Conservation (phyloP, 148 eudicot genomes). For the Chenopodium quinoa region DNA sequence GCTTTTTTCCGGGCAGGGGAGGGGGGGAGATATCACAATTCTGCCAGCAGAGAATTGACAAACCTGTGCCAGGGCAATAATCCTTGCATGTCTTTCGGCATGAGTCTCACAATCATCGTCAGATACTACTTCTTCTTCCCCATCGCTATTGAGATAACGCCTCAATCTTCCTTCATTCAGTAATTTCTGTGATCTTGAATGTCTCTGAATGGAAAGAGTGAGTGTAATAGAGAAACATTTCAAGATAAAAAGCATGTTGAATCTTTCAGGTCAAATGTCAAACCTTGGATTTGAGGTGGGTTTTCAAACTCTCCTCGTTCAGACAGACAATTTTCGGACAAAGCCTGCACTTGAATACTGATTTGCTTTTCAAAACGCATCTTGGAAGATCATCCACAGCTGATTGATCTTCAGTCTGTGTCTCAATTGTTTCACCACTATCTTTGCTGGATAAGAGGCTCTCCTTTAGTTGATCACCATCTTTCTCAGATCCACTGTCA, state of each 20-base stretch:
- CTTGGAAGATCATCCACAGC: constrained; percentile 32
- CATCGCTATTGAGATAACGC: constrained; percentile 77
- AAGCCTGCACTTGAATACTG: constrained; percentile 82
- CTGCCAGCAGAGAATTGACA: constrained; percentile 11
- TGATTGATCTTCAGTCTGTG: constrained; percentile 32
- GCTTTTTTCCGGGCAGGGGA: background rate
- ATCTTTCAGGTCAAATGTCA: background rate
- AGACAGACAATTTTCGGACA: constrained; percentile 93
- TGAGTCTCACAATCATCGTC: constrained; percentile 70
- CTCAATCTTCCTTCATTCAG: constrained; percentile 72
- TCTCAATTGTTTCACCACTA: constrained; percentile 17
- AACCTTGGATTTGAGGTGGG: constrained; percentile 90
- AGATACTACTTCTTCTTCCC: constrained; percentile 51
- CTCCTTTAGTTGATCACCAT: constrained; percentile 19
- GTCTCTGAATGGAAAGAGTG: constrained; percentile 48
- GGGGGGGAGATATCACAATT: background rate
- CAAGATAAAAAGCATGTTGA: background rate
- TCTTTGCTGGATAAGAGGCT: constrained; percentile 22
- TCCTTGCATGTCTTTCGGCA: constrained; percentile 72
- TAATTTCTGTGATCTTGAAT: constrained; percentile 76
- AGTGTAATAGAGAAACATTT: background rate
- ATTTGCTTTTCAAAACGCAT: constrained; percentile 66
- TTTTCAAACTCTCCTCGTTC: constrained; percentile 63
- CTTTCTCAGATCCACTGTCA: constrained; percentile 39
- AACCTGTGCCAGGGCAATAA: constrained; percentile 61